These are phyloP conservation scores for Pseudocercospora fijiensis DNA, from an alignment of 2,329 filamentous ascomycete species.

Conservation along the genomic window DNA sequence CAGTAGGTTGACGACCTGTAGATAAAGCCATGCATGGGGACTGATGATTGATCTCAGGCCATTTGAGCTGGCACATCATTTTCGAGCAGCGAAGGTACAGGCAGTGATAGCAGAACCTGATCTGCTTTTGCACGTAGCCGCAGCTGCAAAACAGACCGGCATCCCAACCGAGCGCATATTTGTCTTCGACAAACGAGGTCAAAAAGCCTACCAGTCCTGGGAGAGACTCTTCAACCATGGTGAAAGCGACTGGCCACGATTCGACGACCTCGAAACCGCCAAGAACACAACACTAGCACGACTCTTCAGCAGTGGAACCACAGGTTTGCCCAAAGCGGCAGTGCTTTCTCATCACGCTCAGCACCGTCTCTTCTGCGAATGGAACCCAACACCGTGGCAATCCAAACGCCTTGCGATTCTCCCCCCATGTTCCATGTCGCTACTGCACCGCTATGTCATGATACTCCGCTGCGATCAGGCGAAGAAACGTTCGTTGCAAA, in stretches of 20 bases:
- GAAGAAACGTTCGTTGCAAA: conserved; percentile 44
- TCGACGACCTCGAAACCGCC: conserved; percentile 43
- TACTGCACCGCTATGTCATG: conserved; percentile 42
- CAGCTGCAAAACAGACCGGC: conserved; percentile 41
- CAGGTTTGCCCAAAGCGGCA: conserved; percentile 58
- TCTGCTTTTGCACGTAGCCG: conserved; percentile 44
- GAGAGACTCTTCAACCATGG: conserved; percentile 42
- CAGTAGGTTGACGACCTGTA: not conserved
- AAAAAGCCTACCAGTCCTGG: not conserved
- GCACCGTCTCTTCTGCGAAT: conserved; percentile 41
- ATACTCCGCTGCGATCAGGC: conserved; percentile 38
- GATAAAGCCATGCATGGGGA: not conserved
- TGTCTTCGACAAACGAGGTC: conserved; percentile 39
- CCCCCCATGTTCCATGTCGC: conserved; percentile 54
- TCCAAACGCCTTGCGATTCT: conserved; percentile 44
- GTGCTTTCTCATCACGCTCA: conserved; percentile 55
- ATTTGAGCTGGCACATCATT: not conserved
- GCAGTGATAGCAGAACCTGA: conserved; percentile 32
- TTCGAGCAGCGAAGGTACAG: not conserved
- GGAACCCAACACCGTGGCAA: conserved; percentile 42
- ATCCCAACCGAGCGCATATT: conserved; percentile 44
- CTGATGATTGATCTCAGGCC: not conserved
- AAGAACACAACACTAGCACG: conserved; percentile 51
- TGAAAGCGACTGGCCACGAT: conserved; percentile 50
- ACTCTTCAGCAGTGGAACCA: conserved; percentile 59